Conservation (phyloP, 179 eudicot species). For the Actinidia arguta region DNA sequence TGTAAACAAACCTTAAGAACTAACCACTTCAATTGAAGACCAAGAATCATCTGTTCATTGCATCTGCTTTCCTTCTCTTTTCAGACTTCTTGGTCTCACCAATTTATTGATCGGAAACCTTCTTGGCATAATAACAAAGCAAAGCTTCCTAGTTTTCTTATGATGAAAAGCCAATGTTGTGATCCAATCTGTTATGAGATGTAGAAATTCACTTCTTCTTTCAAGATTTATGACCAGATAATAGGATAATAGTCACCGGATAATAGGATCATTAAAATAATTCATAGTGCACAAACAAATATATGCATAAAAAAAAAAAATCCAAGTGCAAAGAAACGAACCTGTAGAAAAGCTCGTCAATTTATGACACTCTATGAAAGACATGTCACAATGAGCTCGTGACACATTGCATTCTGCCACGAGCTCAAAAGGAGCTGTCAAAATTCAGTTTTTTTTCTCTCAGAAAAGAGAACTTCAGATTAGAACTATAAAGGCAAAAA, state of each 20-base stretch:
- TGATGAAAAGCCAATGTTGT: slow-evolving; percentile 24
- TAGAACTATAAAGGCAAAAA: too few relatives aligned
- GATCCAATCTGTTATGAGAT: not conserved
- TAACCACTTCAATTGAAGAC: too few relatives aligned
- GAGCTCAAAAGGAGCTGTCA: slow-evolving; percentile 90
- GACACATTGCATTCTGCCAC: slow-evolving; percentile 94
- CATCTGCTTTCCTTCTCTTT: not conserved
- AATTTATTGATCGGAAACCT: not conserved
- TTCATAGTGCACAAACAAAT: too few relatives aligned
- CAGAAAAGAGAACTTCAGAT: too few relatives aligned
- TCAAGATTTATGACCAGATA: too few relatives aligned
- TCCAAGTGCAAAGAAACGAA: slow-evolving; percentile 20
- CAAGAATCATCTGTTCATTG: not conserved
- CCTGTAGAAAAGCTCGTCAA: slow-evolving; percentile 93
- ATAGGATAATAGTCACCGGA: too few relatives aligned
- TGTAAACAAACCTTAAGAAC: not conserved
- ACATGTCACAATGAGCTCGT: slow-evolving; percentile 94
- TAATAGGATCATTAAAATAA: too few relatives aligned
- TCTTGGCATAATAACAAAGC: slow-evolving; percentile 18
- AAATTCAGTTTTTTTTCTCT: too few relatives aligned
- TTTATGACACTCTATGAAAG: slow-evolving; percentile 90
- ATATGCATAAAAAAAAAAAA: not conserved
- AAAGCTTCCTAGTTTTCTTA: not conserved
- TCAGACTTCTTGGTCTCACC: not conserved
- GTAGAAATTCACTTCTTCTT: too few relatives aligned